Conservation (phyloP, 257 asterid species). For the Solanum pinnatisectum region DNA sequence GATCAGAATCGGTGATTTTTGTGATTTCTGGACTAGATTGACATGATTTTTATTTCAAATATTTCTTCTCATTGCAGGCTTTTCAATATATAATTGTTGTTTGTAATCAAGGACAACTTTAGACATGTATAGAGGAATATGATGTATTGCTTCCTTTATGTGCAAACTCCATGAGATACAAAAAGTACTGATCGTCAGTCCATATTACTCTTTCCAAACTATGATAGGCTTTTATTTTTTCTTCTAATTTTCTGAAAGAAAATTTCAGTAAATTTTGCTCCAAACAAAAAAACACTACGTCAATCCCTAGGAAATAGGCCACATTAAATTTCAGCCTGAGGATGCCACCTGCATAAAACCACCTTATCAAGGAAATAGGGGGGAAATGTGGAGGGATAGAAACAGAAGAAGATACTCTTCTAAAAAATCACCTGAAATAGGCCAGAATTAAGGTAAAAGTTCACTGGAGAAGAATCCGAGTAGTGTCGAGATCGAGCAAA, state of each 20-base stretch:
- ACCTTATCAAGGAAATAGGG: background rate
- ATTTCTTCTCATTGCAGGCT: background rate
- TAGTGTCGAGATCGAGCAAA: background rate
- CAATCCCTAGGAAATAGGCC: background rate
- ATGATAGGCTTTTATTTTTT: background rate
- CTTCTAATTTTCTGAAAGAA: background rate
- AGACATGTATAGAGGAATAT: too few relatives aligned
- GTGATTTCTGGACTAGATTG: background rate
- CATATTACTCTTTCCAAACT: background rate
- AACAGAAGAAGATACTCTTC: background rate
- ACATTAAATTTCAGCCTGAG: background rate
- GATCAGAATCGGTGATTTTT: background rate
- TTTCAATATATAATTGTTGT: background rate
- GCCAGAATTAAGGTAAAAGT: too few relatives aligned
- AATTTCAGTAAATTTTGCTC: background rate
- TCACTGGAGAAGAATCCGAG: background rate
- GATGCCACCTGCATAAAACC: background rate
- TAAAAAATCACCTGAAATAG: background rate
- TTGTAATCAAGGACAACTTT: background rate
- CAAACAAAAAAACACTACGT: background rate
- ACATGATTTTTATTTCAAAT: background rate
- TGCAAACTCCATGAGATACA: background rate
- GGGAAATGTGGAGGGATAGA: background rate
- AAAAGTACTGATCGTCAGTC: background rate
- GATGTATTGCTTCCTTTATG: background rate